Percentiles rank a stretch among this genome's conserved stretches.
Evolutionary conservation across 1,139 yeast genomes (phyloP).

Genomic region (Scheffersomyces quercinus): DNA sequence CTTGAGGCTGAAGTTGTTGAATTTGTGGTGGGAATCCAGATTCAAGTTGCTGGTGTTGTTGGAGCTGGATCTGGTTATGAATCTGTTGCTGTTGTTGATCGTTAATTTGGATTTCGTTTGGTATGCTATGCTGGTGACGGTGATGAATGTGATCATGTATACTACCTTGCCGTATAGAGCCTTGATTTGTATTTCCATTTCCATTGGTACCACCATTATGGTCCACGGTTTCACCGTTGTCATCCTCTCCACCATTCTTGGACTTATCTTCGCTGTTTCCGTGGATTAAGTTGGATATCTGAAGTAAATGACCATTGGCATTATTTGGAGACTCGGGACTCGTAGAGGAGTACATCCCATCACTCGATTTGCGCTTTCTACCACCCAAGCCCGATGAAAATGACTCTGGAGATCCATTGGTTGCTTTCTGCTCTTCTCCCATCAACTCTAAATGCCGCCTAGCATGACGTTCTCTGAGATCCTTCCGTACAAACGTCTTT

Average conservation of each 20-base stretch:
- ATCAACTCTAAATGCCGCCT: slow-evolving; percentile 29
- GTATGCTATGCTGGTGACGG: not conserved
- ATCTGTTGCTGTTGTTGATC: not conserved
- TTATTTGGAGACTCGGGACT: slow-evolving; percentile 3
- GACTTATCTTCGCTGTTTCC: slow-evolving; percentile 1
- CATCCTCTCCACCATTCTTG: not conserved
- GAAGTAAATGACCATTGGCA: slow-evolving; percentile 3
- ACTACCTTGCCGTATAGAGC: no score
- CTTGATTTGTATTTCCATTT: not conserved
- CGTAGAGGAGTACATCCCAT: not conserved
- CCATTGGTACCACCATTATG: not conserved
- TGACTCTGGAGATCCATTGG: not conserved
- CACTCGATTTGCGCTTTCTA: slow-evolving; percentile 1
- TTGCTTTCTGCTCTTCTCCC: not conserved
- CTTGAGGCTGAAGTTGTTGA: slow-evolving; percentile 8
- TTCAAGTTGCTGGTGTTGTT: slow-evolving; percentile 3
- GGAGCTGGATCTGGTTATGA: slow-evolving; percentile 1
- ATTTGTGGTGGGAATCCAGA: slow-evolving; percentile 1
- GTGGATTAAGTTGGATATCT: slow-evolving; percentile 5
- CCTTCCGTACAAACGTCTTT: slow-evolving; percentile 41
- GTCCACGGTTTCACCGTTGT: no score
- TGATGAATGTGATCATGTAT: not conserved
- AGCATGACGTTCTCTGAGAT: slow-evolving; percentile 40
- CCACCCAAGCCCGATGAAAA: not conserved
- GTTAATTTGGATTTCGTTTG: no score